phyloP scores from a whole-genome alignment of 371 early-diverging fungal species.

The Dichotomocladium elegans region DNA sequence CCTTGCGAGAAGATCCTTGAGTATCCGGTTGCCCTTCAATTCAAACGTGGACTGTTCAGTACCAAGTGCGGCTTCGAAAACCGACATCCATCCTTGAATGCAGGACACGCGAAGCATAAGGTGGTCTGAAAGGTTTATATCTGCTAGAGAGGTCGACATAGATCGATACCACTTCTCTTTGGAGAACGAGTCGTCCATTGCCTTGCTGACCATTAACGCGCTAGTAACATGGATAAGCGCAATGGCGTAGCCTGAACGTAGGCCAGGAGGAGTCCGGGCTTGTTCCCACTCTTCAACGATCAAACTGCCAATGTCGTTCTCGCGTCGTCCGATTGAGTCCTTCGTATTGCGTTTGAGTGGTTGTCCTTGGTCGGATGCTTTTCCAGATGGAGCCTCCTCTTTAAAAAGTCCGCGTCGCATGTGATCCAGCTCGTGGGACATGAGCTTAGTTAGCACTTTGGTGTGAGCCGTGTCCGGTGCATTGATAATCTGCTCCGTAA shows the following conservation, averaged over 20 bases:
- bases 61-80: slow-evolving; percentile 32
- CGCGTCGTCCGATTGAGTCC: slow-evolving; percentile 19
- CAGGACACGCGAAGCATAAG: slow-evolving; percentile 47
- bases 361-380: slow-evolving; percentile 1
- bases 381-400: slow-evolving; percentile 25
- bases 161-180: slow-evolving; percentile 48
- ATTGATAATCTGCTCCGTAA: slow-evolving; percentile 21
- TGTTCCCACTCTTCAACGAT: slow-evolving; percentile 40
- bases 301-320: slow-evolving; percentile 10
- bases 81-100: slow-evolving; percentile 42
- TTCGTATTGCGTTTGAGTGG: neutral
- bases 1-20: slow-evolving; percentile 41
- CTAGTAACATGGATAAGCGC: slow-evolving; percentile 29
- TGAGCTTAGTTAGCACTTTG: slow-evolving; percentile 36
- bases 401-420: slow-evolving; percentile 59
- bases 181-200: slow-evolving; percentile 13
- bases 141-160: slow-evolving; percentile 48
- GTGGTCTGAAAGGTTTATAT: slow-evolving; percentile 53
- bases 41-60: slow-evolving; percentile 21
- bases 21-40: slow-evolving; percentile 17
- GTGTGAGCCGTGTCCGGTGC: slow-evolving; percentile 26
- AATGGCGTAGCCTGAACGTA: slow-evolving; percentile 50
- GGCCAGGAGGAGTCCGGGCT: slow-evolving; percentile 50
- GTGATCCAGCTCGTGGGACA: slow-evolving; percentile 50
- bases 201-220: neutral